A percentile compares a stretch with the other conserved stretches of the same genome.
phyloP scores from a whole-genome alignment of 1,139 yeast genomes.

The Pichia sp. region DNA sequence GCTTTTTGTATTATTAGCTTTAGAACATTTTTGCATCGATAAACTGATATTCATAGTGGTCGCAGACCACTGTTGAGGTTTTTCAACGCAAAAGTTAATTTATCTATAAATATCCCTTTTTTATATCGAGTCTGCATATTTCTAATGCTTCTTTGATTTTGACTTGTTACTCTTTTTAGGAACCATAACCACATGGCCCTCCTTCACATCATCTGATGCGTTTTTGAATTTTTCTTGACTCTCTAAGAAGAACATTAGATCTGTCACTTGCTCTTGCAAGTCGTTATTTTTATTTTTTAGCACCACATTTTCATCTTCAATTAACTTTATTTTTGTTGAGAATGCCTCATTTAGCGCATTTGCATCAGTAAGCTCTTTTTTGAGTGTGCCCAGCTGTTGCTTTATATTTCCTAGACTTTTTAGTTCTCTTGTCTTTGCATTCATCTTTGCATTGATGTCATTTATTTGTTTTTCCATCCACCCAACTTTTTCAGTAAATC shows the following conservation, averaged over 20 bases:
- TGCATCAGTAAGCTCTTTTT: conserved; percentile 41
- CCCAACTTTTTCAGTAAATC: conserved; percentile 31
- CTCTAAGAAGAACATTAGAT: conserved; percentile 77
- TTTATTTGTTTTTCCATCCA: conserved; percentile 12
- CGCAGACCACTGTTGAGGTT: no score
- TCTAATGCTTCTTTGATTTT: conserved; percentile 1
- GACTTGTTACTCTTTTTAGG: conserved; percentile 13
- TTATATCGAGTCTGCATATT: neutral
- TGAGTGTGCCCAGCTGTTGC: conserved; percentile 26
- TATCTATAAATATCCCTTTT: neutral
- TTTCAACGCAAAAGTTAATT: no score
- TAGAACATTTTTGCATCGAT: neutral
- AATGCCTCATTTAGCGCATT: conserved; percentile 54
- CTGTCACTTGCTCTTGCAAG: conserved; percentile 66
- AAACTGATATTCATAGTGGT: neutral
- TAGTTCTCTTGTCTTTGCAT: conserved; percentile 6
- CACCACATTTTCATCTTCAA: conserved; percentile 39
- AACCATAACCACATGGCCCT: conserved; percentile 56
- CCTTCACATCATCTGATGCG: conserved; percentile 65
- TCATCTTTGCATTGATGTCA: conserved; percentile 18
- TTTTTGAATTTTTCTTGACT: conserved; percentile 67
- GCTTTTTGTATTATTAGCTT: neutral
- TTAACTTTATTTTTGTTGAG: conserved; percentile 51
- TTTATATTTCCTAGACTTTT: conserved; percentile 29
- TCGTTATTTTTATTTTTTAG: conserved; percentile 45